Evolutionary conservation across 2,329 filamentous ascomycete species (phyloP).

Genomic region (Arthrobotrys musiformis): DNA sequence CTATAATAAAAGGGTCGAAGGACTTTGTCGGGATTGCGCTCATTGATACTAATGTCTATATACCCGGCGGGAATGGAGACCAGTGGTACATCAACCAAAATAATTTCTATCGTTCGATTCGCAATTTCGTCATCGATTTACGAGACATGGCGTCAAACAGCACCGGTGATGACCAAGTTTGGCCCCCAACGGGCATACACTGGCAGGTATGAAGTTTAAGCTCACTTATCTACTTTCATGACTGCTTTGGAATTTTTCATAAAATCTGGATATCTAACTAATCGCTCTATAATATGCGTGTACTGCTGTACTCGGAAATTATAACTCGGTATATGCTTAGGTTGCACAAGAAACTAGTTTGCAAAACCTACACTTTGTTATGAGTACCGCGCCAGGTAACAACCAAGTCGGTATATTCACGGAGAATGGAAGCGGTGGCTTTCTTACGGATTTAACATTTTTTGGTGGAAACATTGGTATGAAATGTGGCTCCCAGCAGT

Average conservation of each 20-base stretch:
- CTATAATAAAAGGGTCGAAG: not conserved
- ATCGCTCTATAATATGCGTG: conserved; percentile 61
- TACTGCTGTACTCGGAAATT: too few species aligned
- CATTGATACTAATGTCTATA: conserved; percentile 3
- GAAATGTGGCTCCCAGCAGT: not conserved
- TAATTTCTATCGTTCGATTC: conserved; percentile 70
- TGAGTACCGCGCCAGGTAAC: not conserved
- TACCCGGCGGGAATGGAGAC: conserved; percentile 65
- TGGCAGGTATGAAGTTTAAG: conserved; percentile 63
- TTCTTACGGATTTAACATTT: conserved; percentile 63
- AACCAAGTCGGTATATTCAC: conserved; percentile 62
- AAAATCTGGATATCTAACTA: too few species aligned
- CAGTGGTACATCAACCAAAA: conserved; percentile 48
- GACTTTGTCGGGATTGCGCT: not conserved
- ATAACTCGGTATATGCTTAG: too few species aligned
- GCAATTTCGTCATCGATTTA: conserved; percentile 70
- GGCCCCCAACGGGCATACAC: conserved; percentile 58
- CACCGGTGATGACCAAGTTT: not conserved
- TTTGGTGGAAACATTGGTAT: conserved; percentile 70
- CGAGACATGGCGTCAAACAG: conserved; percentile 64
- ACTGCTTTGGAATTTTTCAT: too few species aligned
- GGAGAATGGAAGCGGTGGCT: conserved; percentile 64
- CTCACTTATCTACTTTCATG: too few species aligned
- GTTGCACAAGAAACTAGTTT: conserved; percentile 64
- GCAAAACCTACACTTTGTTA: conserved; percentile 64